Evolutionary conservation across 1,284 basidiomycete genomes (phyloP).

Genomic region (Cystobasidium sp.): DNA sequence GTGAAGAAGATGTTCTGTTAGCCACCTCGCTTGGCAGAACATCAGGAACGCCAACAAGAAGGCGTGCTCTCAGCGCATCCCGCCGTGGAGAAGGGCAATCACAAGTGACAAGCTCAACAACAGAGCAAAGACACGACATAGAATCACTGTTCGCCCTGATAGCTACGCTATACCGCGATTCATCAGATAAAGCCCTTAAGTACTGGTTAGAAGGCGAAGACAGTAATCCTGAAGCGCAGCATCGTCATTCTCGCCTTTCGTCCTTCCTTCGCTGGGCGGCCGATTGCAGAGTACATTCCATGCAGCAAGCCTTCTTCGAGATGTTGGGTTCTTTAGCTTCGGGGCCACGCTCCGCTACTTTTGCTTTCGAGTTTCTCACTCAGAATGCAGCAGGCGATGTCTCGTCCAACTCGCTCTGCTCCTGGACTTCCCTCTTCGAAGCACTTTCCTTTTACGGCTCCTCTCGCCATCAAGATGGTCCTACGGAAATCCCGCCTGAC

Average conservation of each 20-base stretch:
- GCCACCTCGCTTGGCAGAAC: conserved; percentile 62
- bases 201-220: conserved; percentile 74
- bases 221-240: conserved; percentile 56
- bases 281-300: conserved; percentile 67
- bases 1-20: conserved; percentile 78
- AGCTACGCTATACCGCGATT: conserved; percentile 74
- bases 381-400: conserved; percentile 26
- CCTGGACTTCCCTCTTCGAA: conserved; percentile 63
- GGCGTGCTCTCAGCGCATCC: conserved; percentile 41
- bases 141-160: conserved; percentile 82
- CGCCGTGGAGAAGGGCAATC: conserved; percentile 56
- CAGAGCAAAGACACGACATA: conserved; percentile 74
- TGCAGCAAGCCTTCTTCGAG: conserved; percentile 79
- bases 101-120: conserved; percentile 43
- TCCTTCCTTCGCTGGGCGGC: conserved; percentile 85
- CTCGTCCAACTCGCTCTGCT: conserved; percentile 55
- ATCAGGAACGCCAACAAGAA: conserved; percentile 34
- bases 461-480: conserved; percentile 48
- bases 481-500: conserved; percentile 65
- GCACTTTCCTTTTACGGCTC: conserved; percentile 64
- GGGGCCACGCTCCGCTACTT: conserved; percentile 79
- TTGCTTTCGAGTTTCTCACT: conserved; percentile 78
- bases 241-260: conserved; percentile 66
- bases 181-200: conserved; percentile 74
- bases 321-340: conserved; percentile 84